These are phyloP conservation scores for Macrophomina tecta DNA, from an alignment of 2,329 filamentous ascomycete species.

Conservation along the genomic window DNA sequence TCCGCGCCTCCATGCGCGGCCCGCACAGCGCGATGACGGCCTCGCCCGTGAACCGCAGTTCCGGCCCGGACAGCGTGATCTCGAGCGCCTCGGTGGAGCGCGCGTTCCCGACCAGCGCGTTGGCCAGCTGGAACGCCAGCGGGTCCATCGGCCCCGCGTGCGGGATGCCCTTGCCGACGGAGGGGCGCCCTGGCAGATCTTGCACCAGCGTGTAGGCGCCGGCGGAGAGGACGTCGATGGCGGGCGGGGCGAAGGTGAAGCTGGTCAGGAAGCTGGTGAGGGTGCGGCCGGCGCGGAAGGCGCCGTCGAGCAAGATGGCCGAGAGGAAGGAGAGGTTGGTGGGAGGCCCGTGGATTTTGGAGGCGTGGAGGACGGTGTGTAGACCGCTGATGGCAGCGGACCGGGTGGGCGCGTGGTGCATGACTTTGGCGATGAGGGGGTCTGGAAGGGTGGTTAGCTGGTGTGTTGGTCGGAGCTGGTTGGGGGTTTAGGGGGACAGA, in stretches of 20 bases:
- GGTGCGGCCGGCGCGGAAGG: slow-evolving; percentile 58
- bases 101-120: slow-evolving; percentile 64
- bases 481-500: neutral
- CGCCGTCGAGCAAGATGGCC: slow-evolving; percentile 54
- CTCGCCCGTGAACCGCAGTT: slow-evolving; percentile 60
- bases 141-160: slow-evolving; percentile 68
- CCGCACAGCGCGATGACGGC: slow-evolving; percentile 64
- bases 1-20: slow-evolving; percentile 57
- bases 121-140: slow-evolving; percentile 63
- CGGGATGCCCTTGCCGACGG: slow-evolving; percentile 63
- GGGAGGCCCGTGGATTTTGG: slow-evolving; percentile 59
- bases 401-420: slow-evolving; percentile 57
- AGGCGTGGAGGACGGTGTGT: slow-evolving; percentile 50
- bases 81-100: slow-evolving; percentile 61
- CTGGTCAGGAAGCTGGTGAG: slow-evolving; percentile 62
- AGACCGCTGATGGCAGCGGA: slow-evolving; percentile 54
- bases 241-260: slow-evolving; percentile 58
- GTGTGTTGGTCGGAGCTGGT: neutral
- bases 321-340: slow-evolving; percentile 65
- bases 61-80: slow-evolving; percentile 65
- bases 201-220: slow-evolving; percentile 66
- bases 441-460: slow-evolving; percentile 39
- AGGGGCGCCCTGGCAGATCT: slow-evolving; percentile 64
- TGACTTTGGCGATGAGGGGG: slow-evolving; percentile 64
- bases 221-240: slow-evolving; percentile 62